These are phyloP conservation scores for Ailanthus altissimus DNA, from an alignment of 345 rosid genomes.

Conservation along the genomic window DNA sequence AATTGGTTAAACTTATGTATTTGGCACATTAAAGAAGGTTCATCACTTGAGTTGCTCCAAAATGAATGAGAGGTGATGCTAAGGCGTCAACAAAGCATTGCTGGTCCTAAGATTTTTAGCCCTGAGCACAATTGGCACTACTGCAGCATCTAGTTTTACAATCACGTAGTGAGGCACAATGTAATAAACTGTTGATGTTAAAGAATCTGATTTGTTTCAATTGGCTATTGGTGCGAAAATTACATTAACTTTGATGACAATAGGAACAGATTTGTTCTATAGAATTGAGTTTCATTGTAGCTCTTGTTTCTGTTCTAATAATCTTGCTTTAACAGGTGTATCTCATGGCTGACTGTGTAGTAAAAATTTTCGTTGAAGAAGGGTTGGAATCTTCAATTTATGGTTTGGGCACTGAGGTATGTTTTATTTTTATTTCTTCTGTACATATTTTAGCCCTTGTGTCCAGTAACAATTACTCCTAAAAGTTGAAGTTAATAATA, in stretches of 20 bases:
- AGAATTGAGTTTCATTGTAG: conserved; percentile 5
- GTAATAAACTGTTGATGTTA: conserved; percentile 15
- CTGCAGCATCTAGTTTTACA: not conserved
- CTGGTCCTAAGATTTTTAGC: conserved; percentile 7
- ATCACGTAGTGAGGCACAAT: not conserved
- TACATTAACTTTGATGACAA: not conserved
- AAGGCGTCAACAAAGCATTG: not conserved
- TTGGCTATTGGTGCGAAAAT: conserved; percentile 6
- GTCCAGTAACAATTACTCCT: not conserved
- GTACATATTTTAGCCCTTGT: not conserved
- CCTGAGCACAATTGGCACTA: not conserved
- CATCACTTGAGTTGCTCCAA: not conserved
- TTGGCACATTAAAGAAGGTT: conserved; percentile 3
- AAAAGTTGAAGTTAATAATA: not conserved
- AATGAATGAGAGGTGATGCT: conserved; percentile 1
- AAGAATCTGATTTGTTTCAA: conserved; percentile 7
- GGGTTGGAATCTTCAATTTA: conserved; percentile 78
- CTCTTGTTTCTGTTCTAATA: conserved; percentile 20
- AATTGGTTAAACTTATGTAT: no score
- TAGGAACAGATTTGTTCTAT: not conserved
- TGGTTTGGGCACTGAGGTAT: conserved; percentile 91
- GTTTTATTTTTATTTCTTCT: not conserved
- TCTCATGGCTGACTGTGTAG: conserved; percentile 66
- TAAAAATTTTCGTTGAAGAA: conserved; percentile 82
- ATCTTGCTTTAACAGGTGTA: conserved; percentile 60